Percentiles rank a stretch among this genome's conserved stretches.
Evolutionary conservation across 371 early-diverging fungal genomes (phyloP).

Genomic region (Apophysomyces elegans): DNA sequence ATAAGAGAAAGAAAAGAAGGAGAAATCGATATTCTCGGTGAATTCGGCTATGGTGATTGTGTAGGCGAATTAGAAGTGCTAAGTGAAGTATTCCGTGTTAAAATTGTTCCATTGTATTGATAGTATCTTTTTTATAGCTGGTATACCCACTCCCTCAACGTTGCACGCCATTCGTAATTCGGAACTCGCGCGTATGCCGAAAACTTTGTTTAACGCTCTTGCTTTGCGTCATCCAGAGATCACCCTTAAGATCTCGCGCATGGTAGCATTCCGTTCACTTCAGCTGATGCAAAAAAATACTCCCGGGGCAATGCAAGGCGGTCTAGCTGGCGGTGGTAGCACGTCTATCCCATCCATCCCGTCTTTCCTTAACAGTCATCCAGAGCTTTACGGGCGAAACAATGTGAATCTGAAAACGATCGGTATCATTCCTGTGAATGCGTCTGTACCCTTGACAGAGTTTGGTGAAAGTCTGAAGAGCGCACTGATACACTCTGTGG

Average conservation of each 20-base stretch:
- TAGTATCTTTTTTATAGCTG: slow-evolving; percentile 37
- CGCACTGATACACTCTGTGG: slow-evolving; percentile 73
- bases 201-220: slow-evolving; percentile 90
- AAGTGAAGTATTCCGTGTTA: slow-evolving; percentile 34
- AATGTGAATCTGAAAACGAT: slow-evolving; percentile 94
- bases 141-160: slow-evolving; percentile 79
- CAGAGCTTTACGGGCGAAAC: slow-evolving; percentile 68
- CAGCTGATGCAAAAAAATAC: slow-evolving; percentile 46
- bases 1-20: slow-evolving; percentile 72
- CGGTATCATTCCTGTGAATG: slow-evolving; percentile 87
- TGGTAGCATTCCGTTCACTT: slow-evolving; percentile 83
- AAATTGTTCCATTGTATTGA: neutral
- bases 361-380: slow-evolving; percentile 18
- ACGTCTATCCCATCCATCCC: slow-evolving; percentile 11
- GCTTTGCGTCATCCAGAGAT: slow-evolving; percentile 89
- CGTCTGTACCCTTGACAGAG: slow-evolving; percentile 82
- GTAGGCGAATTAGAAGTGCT: slow-evolving; percentile 97
- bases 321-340: neutral
- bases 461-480: slow-evolving; percentile 85
- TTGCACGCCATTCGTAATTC: slow-evolving; percentile 97
- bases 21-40: slow-evolving; percentile 83
- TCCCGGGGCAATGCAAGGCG: slow-evolving; percentile 18
- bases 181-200: slow-evolving; percentile 95
- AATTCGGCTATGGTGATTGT: slow-evolving; percentile 93
- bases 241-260: slow-evolving; percentile 87